Conservation (phyloP, 2,329 filamentous ascomycete species). For the Mycogone perniciosa region DNA sequence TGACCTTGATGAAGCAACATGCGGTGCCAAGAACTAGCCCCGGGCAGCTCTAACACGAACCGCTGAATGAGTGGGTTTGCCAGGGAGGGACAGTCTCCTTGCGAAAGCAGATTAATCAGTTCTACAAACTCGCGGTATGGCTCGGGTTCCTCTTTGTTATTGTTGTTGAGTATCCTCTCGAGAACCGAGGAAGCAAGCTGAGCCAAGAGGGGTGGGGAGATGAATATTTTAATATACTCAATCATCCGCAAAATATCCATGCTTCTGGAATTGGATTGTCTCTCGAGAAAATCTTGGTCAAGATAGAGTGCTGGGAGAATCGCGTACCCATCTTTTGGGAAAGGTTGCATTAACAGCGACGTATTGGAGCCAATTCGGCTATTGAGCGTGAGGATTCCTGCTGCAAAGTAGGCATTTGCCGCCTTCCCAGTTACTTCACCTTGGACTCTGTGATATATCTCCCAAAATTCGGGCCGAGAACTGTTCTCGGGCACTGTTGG, state of each 20-base stretch:
- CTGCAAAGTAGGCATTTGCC: slow-evolving; percentile 4
- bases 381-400: slow-evolving; percentile 2
- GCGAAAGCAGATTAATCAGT: background rate
- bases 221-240: background rate
- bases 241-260: background rate
- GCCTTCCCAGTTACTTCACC: background rate
- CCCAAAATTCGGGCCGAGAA: too few species aligned
- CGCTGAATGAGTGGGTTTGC: slow-evolving; percentile 1
- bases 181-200: slow-evolving; percentile 1
- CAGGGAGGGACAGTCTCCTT: background rate
- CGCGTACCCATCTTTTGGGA: background rate
- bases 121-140: background rate
- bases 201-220: background rate
- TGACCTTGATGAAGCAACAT: background rate
- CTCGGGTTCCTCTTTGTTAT: background rate
- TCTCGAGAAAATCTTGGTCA: slow-evolving; percentile 9
- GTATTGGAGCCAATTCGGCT: background rate
- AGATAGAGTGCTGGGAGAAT: slow-evolving; percentile 8
- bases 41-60: slow-evolving; percentile 5
- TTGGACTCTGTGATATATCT: too few species aligned
- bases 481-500: too few species aligned
- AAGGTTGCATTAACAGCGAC: background rate
- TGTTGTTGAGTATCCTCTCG: background rate
- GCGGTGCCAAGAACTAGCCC: slow-evolving; percentile 9
- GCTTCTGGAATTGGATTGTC: background rate